Conservation (phyloP, 495 filamentous ascomycete genomes). For the Staphylotrichum longicolle region DNA sequence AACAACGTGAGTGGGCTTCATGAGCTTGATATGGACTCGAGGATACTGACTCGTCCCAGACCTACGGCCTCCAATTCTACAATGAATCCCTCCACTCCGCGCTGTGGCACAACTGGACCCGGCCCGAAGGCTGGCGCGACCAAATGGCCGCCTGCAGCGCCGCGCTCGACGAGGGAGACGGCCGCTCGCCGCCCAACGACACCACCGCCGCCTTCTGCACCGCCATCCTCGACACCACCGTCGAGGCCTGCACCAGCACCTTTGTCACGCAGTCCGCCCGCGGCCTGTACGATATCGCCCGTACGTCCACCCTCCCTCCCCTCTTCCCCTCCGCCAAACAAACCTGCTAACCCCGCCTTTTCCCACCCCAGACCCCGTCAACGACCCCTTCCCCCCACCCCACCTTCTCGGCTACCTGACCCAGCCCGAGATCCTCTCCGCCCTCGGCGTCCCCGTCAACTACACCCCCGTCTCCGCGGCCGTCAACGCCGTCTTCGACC, state of each 20-base stretch:
- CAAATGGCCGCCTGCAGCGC: background rate
- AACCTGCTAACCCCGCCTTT: no score
- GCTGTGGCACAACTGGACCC: background rate
- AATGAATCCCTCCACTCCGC: background rate
- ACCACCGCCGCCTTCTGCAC: background rate
- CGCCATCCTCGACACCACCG: background rate
- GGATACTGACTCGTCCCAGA: background rate
- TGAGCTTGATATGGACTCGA: no score
- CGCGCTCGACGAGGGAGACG: background rate
- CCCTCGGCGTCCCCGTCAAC: conserved; percentile 1
- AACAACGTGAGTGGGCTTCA: background rate
- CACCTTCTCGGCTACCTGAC: background rate
- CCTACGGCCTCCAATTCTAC: background rate
- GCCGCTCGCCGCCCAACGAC: background rate
- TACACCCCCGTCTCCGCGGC: background rate
- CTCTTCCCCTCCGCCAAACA: no score
- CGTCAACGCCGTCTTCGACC: background rate
- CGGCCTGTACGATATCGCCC: background rate
- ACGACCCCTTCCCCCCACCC: conserved; percentile 1
- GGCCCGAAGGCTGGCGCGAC: background rate
- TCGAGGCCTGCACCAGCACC: background rate
- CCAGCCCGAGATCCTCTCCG: background rate
- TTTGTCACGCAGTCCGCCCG: background rate
- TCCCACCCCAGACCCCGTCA: background rate
- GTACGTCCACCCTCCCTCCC: no score